Conservation (phyloP, 768 basidiomycete genomes). For the Pleurotus salmoneostramineus region DNA sequence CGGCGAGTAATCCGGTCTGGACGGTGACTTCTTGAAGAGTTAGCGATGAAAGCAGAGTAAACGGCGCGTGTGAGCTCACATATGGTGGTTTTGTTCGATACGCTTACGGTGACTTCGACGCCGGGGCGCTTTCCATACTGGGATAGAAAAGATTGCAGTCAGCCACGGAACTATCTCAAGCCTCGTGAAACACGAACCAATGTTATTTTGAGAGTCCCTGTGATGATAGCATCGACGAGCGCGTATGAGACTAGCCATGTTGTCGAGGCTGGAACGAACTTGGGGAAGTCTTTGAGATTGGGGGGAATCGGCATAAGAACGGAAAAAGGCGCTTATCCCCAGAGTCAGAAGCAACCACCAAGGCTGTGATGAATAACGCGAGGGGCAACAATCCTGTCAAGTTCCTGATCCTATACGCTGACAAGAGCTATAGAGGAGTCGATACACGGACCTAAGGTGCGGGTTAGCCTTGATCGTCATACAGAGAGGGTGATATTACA, state of each 20-base stretch:
- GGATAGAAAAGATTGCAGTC: neutral
- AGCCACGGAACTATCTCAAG: neutral
- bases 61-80: slow-evolving; percentile 11
- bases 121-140: slow-evolving; percentile 26
- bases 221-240: slow-evolving; percentile 43
- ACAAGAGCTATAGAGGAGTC: slow-evolving; percentile 36
- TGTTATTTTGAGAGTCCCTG: slow-evolving; percentile 32
- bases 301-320: slow-evolving; percentile 20
- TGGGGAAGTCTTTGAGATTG: slow-evolving; percentile 22
- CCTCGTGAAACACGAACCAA: too few species aligned
- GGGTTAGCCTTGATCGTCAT: neutral
- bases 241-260: slow-evolving; percentile 44
- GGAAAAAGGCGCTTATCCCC: slow-evolving; percentile 17
- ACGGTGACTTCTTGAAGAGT: slow-evolving; percentile 25
- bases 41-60: neutral
- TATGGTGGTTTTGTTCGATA: slow-evolving; percentile 30
- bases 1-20: slow-evolving; percentile 35
- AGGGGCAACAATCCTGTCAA: slow-evolving; percentile 24
- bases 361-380: slow-evolving; percentile 21
- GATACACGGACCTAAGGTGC: slow-evolving; percentile 31
- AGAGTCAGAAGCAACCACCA: slow-evolving; percentile 22
- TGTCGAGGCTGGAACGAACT: slow-evolving; percentile 27
- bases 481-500: slow-evolving; percentile 11
- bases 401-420: slow-evolving; percentile 32
- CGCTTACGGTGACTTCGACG: slow-evolving; percentile 27